Evolutionary conservation across 371 early-diverging fungal genomes (phyloP).

Genomic region (Sanchytrium tribonematis): DNA sequence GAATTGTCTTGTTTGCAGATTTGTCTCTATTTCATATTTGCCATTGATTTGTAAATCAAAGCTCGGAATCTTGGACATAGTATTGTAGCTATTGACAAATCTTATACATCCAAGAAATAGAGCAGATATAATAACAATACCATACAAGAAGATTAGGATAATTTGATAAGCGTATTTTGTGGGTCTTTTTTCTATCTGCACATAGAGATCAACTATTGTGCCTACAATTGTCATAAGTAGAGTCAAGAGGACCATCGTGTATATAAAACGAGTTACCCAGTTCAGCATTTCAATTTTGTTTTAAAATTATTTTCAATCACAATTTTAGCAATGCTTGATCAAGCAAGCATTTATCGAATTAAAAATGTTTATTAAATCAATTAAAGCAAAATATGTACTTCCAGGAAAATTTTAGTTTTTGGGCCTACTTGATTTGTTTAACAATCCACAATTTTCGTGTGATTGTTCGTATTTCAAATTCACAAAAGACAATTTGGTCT

Average conservation of each 20-base stretch:
- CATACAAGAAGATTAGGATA: not conserved
- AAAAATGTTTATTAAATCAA: too few species aligned
- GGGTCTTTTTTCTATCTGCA: not conserved
- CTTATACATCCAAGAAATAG: not conserved
- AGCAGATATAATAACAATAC: not conserved
- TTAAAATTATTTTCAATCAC: too few species aligned
- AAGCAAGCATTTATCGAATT: too few species aligned
- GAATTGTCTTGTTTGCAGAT: not conserved
- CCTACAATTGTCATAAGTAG: not conserved
- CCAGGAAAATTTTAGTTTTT: too few species aligned
- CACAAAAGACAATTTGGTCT: too few species aligned
- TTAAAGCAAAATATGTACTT: too few species aligned
- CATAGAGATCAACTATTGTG: not conserved
- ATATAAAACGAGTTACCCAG: not conserved
- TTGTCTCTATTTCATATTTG: not conserved
- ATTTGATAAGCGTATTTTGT: not conserved
- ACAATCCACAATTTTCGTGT: too few species aligned
- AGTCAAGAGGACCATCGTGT: not conserved
- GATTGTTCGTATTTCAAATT: too few species aligned
- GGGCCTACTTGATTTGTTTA: too few species aligned
- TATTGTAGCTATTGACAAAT: not conserved
- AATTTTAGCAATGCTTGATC: too few species aligned
- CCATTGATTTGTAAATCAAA: not conserved
- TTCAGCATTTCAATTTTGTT: too few species aligned
- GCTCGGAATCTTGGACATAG: not conserved